phyloP scores from a whole-genome alignment of 2,329 filamentous ascomycete species.

The Zelopaecilomyces penicillatus region DNA sequence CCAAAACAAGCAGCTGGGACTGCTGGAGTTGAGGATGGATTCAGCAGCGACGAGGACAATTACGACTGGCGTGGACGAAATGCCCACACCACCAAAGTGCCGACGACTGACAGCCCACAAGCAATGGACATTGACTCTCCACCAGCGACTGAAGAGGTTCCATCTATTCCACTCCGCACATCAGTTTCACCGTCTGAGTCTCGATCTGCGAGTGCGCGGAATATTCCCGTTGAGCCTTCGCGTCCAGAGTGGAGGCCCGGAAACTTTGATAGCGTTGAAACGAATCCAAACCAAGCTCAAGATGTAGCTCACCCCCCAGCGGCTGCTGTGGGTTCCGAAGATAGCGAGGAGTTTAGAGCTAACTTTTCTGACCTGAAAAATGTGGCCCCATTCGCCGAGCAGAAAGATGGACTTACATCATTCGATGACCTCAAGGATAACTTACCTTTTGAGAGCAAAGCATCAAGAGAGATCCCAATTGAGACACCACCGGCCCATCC shows the following conservation, averaged over 20 bases:
- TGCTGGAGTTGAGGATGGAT: constrained; percentile 39
- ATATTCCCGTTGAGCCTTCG: constrained; percentile 50
- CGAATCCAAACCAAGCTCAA: constrained; percentile 10
- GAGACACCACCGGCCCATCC: constrained; percentile 24
- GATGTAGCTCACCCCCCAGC: constrained; percentile 19
- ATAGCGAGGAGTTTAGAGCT: constrained; percentile 46
- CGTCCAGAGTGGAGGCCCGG: constrained; percentile 52
- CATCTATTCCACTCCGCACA: too few species aligned
- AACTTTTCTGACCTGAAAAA: constrained; percentile 48
- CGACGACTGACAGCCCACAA: constrained; percentile 38
- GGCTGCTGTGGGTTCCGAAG: constrained; percentile 43
- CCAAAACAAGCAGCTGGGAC: constrained; percentile 41
- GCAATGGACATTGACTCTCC: constrained; percentile 61
- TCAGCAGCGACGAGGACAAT: constrained; percentile 35
- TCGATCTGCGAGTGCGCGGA: constrained; percentile 30
- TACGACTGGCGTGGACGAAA: constrained; percentile 28
- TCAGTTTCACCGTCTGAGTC: constrained; percentile 7
- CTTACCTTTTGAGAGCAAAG: constrained; percentile 47
- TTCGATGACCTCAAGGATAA: constrained; percentile 48
- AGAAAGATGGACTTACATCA: constrained; percentile 42
- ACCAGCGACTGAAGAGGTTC: constrained; percentile 17
- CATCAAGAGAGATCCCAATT: constrained; percentile 34
- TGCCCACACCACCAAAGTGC: constrained; percentile 17
- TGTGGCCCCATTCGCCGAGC: constrained; percentile 44
- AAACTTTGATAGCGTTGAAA: constrained; percentile 24